phyloP scores from a whole-genome alignment of 352 stramenopile genomes.

The Phytophthora pistaciae region DNA sequence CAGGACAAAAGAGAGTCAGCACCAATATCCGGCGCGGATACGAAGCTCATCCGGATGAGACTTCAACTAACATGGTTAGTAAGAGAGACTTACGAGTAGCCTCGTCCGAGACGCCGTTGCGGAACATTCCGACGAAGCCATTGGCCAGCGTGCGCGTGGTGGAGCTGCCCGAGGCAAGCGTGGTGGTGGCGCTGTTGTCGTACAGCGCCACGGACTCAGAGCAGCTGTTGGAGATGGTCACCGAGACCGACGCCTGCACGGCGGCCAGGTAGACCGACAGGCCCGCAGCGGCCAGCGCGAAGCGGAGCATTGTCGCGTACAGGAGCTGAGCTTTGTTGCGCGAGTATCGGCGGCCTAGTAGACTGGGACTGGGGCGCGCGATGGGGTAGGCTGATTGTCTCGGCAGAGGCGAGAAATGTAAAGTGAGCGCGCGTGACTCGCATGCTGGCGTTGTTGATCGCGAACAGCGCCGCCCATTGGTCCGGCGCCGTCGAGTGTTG shows the following conservation, averaged over 20 bases:
- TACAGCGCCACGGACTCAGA: slow-evolving; percentile 59
- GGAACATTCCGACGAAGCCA: slow-evolving; percentile 66
- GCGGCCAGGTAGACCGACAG: slow-evolving; percentile 29
- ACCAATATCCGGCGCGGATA: slow-evolving; percentile 8
- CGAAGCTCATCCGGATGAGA: slow-evolving; percentile 16
- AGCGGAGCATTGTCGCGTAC: slow-evolving; percentile 23
- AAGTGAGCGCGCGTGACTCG: slow-evolving; percentile 26
- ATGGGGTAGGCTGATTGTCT: slow-evolving; percentile 29
- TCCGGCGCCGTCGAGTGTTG: slow-evolving; percentile 1
- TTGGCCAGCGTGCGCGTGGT: slow-evolving; percentile 50
- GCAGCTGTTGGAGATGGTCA: slow-evolving; percentile 56
- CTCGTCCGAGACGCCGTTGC: slow-evolving; percentile 47
- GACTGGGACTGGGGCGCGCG: slow-evolving; percentile 1
- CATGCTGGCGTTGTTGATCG: slow-evolving; percentile 28
- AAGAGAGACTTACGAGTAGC: slow-evolving; percentile 43
- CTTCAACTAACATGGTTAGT: slow-evolving; percentile 1
- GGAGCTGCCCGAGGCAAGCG: slow-evolving; percentile 46
- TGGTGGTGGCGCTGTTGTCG: slow-evolving; percentile 59
- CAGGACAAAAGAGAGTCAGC: slow-evolving; percentile 16
- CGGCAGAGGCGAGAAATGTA: slow-evolving; percentile 30
- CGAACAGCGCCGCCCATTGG: slow-evolving; percentile 6
- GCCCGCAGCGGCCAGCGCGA: slow-evolving; percentile 23
- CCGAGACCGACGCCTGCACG: slow-evolving; percentile 41
- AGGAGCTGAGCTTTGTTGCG: background rate
- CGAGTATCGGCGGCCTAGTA: slow-evolving; percentile 32